Percentiles rank a stretch among this genome's conserved stretches.
Evolutionary conservation across 2,329 filamentous ascomycete genomes (phyloP).

Genomic region (Biscogniauxia mediterranea): DNA sequence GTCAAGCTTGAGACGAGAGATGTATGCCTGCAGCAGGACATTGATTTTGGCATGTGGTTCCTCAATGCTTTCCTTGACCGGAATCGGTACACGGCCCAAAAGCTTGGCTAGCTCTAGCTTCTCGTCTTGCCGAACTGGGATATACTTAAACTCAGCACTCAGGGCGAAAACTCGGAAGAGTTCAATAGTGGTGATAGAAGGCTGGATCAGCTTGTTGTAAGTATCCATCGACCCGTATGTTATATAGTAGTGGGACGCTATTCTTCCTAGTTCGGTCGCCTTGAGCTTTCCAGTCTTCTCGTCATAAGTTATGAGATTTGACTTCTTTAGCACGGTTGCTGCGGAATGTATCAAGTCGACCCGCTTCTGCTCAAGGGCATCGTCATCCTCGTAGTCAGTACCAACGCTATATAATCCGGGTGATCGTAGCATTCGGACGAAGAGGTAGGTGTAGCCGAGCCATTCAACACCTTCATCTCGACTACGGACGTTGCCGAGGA

Average conservation of each 20-base stretch:
- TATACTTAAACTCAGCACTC: conserved; percentile 98
- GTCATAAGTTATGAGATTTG: conserved; percentile 90
- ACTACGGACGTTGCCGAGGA: conserved; percentile 86
- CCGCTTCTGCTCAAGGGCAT: conserved; percentile 88
- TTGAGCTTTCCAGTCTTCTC: conserved; percentile 87
- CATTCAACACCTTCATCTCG: conserved; percentile 98
- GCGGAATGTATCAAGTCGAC: conserved; percentile 98
- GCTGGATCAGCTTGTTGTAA: conserved; percentile 93
- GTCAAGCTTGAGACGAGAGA: conserved; percentile 90
- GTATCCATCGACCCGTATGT: conserved; percentile 94
- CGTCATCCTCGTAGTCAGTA: conserved; percentile 91
- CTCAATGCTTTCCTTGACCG: conserved; percentile 96
- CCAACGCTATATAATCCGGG: conserved; percentile 95
- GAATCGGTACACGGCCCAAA: conserved; percentile 84
- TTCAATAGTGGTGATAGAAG: conserved; percentile 89
- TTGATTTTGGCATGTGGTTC: conserved; percentile 98
- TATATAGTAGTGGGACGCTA: conserved; percentile 98
- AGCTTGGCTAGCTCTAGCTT: conserved; percentile 94
- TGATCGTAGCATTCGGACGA: conserved; percentile 94
- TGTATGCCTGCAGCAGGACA: conserved; percentile 92
- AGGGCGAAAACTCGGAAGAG: conserved; percentile 95
- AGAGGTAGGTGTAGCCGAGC: conserved; percentile 97
- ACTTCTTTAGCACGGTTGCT: conserved; percentile 80
- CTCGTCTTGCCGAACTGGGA: conserved; percentile 95
- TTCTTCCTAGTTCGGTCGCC: conserved; percentile 88